These are phyloP conservation scores for Penicillium hesseltinei DNA, from an alignment of 2,329 filamentous ascomycete genomes.

Conservation along the genomic window DNA sequence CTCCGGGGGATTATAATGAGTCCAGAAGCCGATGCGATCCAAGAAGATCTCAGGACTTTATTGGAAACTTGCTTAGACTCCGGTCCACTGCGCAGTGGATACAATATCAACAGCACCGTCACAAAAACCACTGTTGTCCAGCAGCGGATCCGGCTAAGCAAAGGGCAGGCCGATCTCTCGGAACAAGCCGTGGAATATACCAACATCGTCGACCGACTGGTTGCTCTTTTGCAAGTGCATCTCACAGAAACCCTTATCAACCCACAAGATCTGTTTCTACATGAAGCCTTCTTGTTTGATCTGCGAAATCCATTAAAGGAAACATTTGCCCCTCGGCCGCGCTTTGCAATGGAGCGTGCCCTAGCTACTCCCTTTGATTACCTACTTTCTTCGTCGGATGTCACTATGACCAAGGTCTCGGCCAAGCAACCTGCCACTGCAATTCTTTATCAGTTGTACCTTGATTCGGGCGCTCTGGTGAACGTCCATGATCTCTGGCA, in stretches of 20 bases:
- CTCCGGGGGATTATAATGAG: conserved; percentile 38
- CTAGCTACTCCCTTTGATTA: conserved; percentile 61
- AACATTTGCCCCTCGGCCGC: conserved; percentile 57
- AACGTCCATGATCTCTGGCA: conserved; percentile 63
- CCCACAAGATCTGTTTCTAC: conserved; percentile 52
- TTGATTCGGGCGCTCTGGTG: conserved; percentile 61
- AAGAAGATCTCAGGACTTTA: conserved; percentile 51
- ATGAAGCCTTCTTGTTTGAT: conserved; percentile 60
- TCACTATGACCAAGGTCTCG: conserved; percentile 39
- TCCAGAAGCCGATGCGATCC: conserved; percentile 41
- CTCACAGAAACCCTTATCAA: conserved; percentile 49
- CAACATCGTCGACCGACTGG: conserved; percentile 49
- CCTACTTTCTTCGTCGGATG: conserved; percentile 51
- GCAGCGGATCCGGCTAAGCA: conserved; percentile 59
- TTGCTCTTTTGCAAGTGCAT: conserved; percentile 46
- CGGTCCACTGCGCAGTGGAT: conserved; percentile 66
- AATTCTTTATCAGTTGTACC: conserved; percentile 61
- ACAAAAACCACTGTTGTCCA: conserved; percentile 59
- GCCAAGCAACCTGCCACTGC: conserved; percentile 57
- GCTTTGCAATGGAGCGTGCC: conserved; percentile 60
- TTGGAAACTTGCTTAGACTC: conserved; percentile 47
- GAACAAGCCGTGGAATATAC: conserved; percentile 57
- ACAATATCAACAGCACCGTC: conserved; percentile 63
- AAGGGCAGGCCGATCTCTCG: conserved; percentile 55
- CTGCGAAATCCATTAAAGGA: conserved; percentile 57